phyloP scores from a whole-genome alignment of 164 flowering plant genomes.

The Dillenia suffruticosa region DNA sequence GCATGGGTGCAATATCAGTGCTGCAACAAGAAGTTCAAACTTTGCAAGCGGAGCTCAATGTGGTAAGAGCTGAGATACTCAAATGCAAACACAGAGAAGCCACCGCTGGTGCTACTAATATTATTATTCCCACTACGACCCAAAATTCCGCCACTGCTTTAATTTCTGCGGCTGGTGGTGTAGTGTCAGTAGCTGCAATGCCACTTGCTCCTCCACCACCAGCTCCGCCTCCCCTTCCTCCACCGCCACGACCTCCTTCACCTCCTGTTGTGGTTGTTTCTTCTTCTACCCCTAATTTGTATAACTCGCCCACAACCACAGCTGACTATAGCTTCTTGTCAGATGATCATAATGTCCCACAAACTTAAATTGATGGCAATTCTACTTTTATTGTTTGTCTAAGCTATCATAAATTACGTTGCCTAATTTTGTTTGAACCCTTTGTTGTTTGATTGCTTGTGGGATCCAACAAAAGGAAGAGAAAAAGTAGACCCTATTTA shows the following conservation, averaged over 20 bases:
- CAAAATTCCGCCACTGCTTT: slow-evolving; percentile 16
- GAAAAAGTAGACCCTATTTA: no score
- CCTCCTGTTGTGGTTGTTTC: slow-evolving; percentile 4
- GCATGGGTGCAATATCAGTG: slow-evolving; percentile 94
- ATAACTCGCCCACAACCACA: slow-evolving; percentile 30
- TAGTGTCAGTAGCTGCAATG: slow-evolving; percentile 36
- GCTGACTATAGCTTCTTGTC: slow-evolving; percentile 51
- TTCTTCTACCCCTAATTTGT: slow-evolving; percentile 40
- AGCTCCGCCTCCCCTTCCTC: no score
- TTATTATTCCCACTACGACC: slow-evolving; percentile 28
- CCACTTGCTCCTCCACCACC: slow-evolving; percentile 26
- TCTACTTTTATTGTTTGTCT: no score
- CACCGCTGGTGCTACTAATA: slow-evolving; percentile 41
- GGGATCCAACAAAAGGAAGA: no score
- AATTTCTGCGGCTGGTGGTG: slow-evolving; percentile 24
- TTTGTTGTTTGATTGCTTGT: no score
- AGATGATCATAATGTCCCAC: slow-evolving; percentile 44
- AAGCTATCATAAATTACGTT: no score
- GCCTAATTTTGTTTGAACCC: no score
- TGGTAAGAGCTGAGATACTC: slow-evolving; percentile 67
- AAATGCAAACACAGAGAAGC: slow-evolving; percentile 67
- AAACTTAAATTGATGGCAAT: slow-evolving; percentile 6
- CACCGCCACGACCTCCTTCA: slow-evolving; percentile 17
- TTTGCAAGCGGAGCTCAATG: slow-evolving; percentile 71
- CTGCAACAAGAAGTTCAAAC: slow-evolving; percentile 80